phyloP scores from a whole-genome alignment of 208 protist species.

The Trichomonas gallinae region DNA sequence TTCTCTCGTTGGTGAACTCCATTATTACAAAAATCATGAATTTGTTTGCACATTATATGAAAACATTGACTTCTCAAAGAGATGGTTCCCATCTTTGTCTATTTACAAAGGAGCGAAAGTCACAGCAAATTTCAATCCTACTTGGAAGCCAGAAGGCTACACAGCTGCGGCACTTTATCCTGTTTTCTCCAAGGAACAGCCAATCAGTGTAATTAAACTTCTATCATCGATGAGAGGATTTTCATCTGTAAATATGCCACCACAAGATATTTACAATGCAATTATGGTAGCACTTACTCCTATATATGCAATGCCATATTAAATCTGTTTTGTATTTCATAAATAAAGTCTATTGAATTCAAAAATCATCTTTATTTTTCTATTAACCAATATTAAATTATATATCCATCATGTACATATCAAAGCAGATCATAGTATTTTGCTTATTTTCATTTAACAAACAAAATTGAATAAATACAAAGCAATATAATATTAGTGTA shows the following conservation, averaged over 20 bases:
- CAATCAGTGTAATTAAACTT: not conserved
- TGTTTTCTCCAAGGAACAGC: not conserved
- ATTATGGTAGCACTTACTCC: not conserved
- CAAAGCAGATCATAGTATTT: not conserved
- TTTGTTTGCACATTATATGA: not conserved
- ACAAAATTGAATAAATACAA: too few relatives aligned
- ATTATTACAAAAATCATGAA: not conserved
- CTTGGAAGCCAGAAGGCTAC: not conserved
- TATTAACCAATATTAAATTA: too few relatives aligned
- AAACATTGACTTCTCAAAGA: not conserved
- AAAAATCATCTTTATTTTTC: too few relatives aligned
- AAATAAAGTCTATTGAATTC: not conserved
- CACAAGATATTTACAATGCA: not conserved
- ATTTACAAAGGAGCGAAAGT: not conserved
- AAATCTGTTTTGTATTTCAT: not conserved
- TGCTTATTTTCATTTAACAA: not conserved
- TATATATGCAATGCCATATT: not conserved
- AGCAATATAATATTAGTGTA: too few relatives aligned
- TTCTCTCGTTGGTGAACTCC: not conserved
- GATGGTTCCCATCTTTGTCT: not conserved
- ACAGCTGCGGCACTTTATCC: not conserved
- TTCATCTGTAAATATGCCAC: not conserved
- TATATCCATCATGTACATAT: not conserved
- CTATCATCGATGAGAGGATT: not conserved
- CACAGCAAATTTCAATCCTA: not conserved